A percentile compares a stretch with the other conserved stretches of the same genome.
phyloP scores from a whole-genome alignment of 768 basidiomycete species.

The Boletus vermiculosoides region DNA sequence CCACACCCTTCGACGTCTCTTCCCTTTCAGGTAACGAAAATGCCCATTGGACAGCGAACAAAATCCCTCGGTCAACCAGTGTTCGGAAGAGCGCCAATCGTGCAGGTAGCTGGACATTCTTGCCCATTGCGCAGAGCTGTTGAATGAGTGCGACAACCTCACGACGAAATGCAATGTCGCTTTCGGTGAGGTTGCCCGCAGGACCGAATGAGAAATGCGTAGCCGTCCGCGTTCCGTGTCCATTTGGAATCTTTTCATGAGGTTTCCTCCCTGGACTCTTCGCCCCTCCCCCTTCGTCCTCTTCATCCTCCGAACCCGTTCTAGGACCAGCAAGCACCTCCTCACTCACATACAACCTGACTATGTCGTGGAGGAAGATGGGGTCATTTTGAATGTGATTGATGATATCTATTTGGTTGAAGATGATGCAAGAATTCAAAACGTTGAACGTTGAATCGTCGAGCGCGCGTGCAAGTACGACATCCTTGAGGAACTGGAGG shows the following conservation, averaged over 20 bases:
- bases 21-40: conserved; percentile 66
- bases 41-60: conserved; percentile 93
- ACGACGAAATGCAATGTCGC: conserved; percentile 55
- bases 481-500: conserved; percentile 96
- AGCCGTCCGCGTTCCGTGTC: conserved; percentile 26
- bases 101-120: conserved; percentile 89
- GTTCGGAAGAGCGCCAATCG: conserved; percentile 84
- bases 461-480: conserved; percentile 90
- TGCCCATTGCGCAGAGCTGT: conserved; percentile 92
- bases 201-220: conserved; percentile 54
- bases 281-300: conserved; percentile 22
- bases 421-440: conserved; percentile 95
- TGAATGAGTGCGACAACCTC: conserved; percentile 88
- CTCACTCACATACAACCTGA: conserved; percentile 72
- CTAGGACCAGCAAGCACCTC: conserved; percentile 51
- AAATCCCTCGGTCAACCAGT: conserved; percentile 82
- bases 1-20: conserved; percentile 50
- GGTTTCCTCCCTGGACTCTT: conserved; percentile 40
- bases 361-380: conserved; percentile 73
- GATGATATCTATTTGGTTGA: conserved; percentile 99
- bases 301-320: conserved; percentile 30
- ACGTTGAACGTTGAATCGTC: conserved; percentile 98
- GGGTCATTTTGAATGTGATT: conserved; percentile 80
- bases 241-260: conserved; percentile 36
- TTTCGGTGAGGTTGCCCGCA: conserved; percentile 52